Evolutionary conservation across 2,329 filamentous ascomycete genomes (phyloP).

Genomic region (Aspergillus sergii): DNA sequence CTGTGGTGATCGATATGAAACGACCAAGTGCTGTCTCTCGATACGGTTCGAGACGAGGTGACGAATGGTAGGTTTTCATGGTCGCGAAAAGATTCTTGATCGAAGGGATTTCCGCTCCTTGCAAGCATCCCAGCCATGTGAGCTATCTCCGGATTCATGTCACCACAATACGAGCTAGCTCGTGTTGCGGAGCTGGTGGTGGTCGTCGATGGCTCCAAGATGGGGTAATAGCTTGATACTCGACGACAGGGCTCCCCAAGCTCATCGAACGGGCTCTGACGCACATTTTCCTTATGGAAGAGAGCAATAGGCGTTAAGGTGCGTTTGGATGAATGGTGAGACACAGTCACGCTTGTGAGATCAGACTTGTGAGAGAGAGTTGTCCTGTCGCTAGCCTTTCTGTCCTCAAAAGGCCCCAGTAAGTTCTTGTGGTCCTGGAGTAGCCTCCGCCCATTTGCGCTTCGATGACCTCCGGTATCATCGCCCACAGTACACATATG

Average conservation of each 20-base stretch:
- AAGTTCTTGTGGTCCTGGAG: constrained; percentile 14
- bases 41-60: constrained; percentile 24
- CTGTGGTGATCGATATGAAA: constrained; percentile 26
- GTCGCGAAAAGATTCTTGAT: background rate
- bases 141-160: constrained; percentile 6
- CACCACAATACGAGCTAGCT: constrained; percentile 19
- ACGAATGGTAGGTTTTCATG: constrained; percentile 22
- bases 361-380: constrained; percentile 35
- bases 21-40: constrained; percentile 24
- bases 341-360: constrained; percentile 37
- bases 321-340: constrained; percentile 34
- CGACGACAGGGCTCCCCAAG: constrained; percentile 12
- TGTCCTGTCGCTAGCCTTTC: constrained; percentile 38
- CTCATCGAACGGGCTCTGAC: constrained; percentile 22
- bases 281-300: constrained; percentile 14
- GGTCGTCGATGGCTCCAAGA: constrained; percentile 9
- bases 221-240: constrained; percentile 15
- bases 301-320: constrained; percentile 25
- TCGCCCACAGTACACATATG: background rate
- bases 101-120: constrained; percentile 14
- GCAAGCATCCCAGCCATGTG: constrained; percentile 3
- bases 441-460: background rate
- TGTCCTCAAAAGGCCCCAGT: background rate
- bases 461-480: background rate
- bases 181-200: constrained; percentile 12